phyloP scores from a whole-genome alignment of 306 rosid genomes.

The Rosa rugosa region DNA sequence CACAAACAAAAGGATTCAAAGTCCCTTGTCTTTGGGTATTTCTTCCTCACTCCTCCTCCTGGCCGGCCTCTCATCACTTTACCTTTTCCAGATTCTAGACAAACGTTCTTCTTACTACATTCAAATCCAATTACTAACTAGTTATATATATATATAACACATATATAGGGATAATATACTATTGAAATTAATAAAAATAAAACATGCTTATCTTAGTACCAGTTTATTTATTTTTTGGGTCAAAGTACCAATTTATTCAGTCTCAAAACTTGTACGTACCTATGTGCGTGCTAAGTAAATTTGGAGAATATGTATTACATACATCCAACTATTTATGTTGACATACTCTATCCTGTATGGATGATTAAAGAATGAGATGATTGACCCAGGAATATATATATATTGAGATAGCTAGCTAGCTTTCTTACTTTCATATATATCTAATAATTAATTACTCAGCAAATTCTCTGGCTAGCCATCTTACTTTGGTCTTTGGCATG shows the following conservation, averaged over 20 bases:
- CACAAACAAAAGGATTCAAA: conserved; percentile 46
- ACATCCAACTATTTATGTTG: neutral
- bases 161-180: no score
- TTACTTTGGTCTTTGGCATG: conserved; percentile 14
- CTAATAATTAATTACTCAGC: conserved; percentile 67
- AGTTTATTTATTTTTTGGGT: no score
- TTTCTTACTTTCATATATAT: conserved; percentile 34
- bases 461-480: conserved; percentile 31
- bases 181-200: no score
- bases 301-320: neutral
- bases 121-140: conserved; percentile 17
- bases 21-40: conserved; percentile 75
- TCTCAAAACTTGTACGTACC: no score
- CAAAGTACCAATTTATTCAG: no score
- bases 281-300: neutral
- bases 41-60: conserved; percentile 23
- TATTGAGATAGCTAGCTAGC: neutral
- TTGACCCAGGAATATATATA: neutral
- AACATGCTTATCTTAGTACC: no score
- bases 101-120: conserved; percentile 62
- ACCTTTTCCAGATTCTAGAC: conserved; percentile 77
- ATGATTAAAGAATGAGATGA: neutral
- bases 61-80: conserved; percentile 37
- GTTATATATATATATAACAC: neutral
- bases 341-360: neutral